Conservation (phyloP, 352 stramenopile genomes). For the Globisporangium uncinulatum region DNA sequence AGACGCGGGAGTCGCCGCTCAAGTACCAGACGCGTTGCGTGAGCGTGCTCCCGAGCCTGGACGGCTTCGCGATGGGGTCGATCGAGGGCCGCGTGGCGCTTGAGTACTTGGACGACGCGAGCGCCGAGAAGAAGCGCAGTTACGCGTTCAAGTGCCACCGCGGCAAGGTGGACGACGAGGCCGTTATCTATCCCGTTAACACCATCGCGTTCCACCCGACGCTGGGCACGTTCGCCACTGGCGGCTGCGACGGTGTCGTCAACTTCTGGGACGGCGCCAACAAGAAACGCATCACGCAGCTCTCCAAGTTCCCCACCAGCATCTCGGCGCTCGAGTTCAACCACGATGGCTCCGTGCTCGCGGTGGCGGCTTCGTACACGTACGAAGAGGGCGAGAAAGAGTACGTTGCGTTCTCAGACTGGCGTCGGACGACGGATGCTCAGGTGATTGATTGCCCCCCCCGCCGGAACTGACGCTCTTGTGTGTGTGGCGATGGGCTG, state of each 20-base stretch:
- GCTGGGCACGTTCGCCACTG: slow-evolving; percentile 93
- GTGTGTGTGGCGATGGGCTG: neutral
- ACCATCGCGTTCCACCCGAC: slow-evolving; percentile 93
- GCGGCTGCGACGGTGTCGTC: slow-evolving; percentile 91
- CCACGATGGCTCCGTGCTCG: slow-evolving; percentile 88
- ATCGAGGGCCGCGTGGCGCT: slow-evolving; percentile 97
- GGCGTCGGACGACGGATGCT: too few species aligned
- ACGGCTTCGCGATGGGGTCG: slow-evolving; percentile 89
- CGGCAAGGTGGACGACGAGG: slow-evolving; percentile 74
- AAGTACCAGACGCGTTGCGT: slow-evolving; percentile 92
- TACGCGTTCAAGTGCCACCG: slow-evolving; percentile 99
- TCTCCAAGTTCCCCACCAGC: slow-evolving; percentile 81
- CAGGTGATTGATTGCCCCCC: neutral
- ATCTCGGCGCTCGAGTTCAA: slow-evolving; percentile 95
- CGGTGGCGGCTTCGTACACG: slow-evolving; percentile 95
- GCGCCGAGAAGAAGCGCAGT: slow-evolving; percentile 51
- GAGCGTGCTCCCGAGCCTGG: slow-evolving; percentile 57
- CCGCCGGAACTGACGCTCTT: neutral
- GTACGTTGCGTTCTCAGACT: slow-evolving; percentile 26
- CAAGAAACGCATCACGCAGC: slow-evolving; percentile 92
- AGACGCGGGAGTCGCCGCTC: slow-evolving; percentile 71
- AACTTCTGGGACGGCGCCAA: slow-evolving; percentile 94
- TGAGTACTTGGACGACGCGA: slow-evolving; percentile 89
- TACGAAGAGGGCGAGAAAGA: slow-evolving; percentile 97
- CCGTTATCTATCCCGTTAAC: slow-evolving; percentile 95